Evolutionary conservation across 805 yeast species (phyloP).

Genomic region (Zygosaccharomyces bisporus): DNA sequence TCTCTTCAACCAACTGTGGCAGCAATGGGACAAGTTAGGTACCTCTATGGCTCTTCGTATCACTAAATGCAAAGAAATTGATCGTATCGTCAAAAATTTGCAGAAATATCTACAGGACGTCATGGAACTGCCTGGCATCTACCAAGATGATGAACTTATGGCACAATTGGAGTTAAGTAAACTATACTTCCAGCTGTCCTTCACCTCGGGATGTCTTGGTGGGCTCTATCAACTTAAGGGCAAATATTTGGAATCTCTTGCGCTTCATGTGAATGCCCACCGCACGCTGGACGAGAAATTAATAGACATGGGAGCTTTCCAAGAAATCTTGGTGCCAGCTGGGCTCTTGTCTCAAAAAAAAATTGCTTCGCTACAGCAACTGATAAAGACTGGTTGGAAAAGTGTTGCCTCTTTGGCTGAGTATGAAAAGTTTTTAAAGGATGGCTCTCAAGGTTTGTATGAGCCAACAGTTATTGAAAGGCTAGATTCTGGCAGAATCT

Average conservation of each 20-base stretch:
- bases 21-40: slow-evolving; percentile 27
- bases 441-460: slow-evolving; percentile 11
- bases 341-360: slow-evolving; percentile 35
- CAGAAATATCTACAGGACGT: slow-evolving; percentile 53
- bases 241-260: slow-evolving; percentile 31
- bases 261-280: slow-evolving; percentile 29
- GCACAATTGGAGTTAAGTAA: slow-evolving; percentile 29
- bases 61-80: slow-evolving; percentile 33
- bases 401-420: slow-evolving; percentile 38
- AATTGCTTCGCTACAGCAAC: slow-evolving; percentile 47
- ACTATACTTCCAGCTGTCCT: slow-evolving; percentile 21
- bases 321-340: slow-evolving; percentile 21
- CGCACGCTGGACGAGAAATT: slow-evolving; percentile 19
- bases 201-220: slow-evolving; percentile 30
- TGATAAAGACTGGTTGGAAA: slow-evolving; percentile 37
- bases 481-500: slow-evolving; percentile 18
- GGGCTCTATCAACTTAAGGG: slow-evolving; percentile 29
- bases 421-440: slow-evolving; percentile 27
- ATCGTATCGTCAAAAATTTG: slow-evolving; percentile 41
- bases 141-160: slow-evolving; percentile 69
- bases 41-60: slow-evolving; percentile 27
- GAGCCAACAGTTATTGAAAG: slow-evolving; percentile 41
- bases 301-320: slow-evolving; percentile 8
- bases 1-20: slow-evolving; percentile 40
- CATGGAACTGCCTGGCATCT: slow-evolving; percentile 86